A percentile compares a stretch with the other conserved stretches of the same genome.
These are phyloP conservation scores for Eucalyptus dawsonii DNA, from an alignment of 345 rosid genomes.

Conservation along the genomic window DNA sequence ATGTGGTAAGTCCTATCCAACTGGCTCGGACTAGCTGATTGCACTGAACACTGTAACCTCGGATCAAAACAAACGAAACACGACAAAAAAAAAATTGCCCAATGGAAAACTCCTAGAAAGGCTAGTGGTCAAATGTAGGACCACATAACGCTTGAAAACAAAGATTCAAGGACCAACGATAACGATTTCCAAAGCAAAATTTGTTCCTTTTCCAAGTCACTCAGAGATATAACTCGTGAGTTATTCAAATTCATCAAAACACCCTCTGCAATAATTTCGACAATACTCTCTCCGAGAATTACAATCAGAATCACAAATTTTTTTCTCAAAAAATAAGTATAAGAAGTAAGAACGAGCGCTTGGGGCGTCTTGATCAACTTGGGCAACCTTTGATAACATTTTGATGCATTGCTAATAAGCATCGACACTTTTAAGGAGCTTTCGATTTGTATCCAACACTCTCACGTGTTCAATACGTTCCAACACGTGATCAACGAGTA, in stretches of 20 bases:
- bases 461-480: no score
- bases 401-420: neutral
- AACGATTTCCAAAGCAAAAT: neutral
- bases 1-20: neutral
- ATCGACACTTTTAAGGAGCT: no score
- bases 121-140: neutral
- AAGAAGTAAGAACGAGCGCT: neutral
- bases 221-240: neutral
- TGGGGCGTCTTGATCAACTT: neutral
- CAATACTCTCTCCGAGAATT: neutral
- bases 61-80: neutral
- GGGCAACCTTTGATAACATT: neutral
- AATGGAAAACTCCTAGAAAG: neutral
- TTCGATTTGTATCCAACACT: no score
- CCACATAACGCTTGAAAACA: neutral
- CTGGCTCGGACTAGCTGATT: neutral
- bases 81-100: neutral
- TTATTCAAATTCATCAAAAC: neutral
- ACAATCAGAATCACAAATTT: neutral
- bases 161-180: neutral
- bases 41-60: neutral
- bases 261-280: neutral
- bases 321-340: neutral
- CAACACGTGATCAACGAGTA: fast-evolving
- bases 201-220: neutral